phyloP scores from a whole-genome alignment of 805 yeast species.

The Saturnispora saitoi region DNA sequence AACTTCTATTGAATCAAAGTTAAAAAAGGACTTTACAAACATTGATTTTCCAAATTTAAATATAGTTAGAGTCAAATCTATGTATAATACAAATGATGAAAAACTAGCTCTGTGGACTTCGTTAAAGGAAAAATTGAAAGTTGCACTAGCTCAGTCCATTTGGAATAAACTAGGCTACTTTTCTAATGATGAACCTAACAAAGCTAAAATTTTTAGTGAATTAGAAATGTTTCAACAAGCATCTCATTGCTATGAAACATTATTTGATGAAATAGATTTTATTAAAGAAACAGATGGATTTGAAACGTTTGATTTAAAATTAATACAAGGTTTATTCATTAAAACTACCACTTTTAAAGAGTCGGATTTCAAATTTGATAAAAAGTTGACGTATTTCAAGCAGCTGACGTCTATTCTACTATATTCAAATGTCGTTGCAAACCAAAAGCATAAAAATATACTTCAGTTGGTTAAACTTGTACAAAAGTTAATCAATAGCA shows the following conservation, averaged over 20 bases:
- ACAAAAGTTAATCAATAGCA: constrained; percentile 17
- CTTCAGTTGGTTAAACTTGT: constrained; percentile 26
- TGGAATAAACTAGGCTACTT: constrained; percentile 36
- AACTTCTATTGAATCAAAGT: constrained; percentile 25
- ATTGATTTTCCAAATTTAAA: constrained; percentile 24
- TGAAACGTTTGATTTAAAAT: constrained; percentile 10
- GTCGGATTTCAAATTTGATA: constrained; percentile 9
- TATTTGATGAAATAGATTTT: constrained; percentile 26
- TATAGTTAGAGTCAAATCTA: constrained; percentile 34
- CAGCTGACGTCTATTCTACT: constrained; percentile 19
- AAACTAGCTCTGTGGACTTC: constrained; percentile 45
- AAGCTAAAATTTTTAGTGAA: constrained; percentile 33
- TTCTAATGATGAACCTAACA: constrained; percentile 20
- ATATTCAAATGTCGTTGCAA: constrained; percentile 15
- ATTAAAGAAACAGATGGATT: constrained; percentile 16
- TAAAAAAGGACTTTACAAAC: constrained; percentile 26
- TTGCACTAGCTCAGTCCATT: constrained; percentile 46
- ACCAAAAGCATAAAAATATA: constrained; percentile 24
- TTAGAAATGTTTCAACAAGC: constrained; percentile 58
- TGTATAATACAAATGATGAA: constrained; percentile 29
- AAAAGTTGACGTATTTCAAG: constrained; percentile 17
- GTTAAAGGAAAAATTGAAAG: constrained; percentile 37
- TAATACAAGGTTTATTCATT: constrained; percentile 7
- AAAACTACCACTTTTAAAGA: constrained; percentile 4
- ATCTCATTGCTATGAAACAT: constrained; percentile 38